Conservation (phyloP, 202 grass and related monocot species). For the Setaria viridis region DNA sequence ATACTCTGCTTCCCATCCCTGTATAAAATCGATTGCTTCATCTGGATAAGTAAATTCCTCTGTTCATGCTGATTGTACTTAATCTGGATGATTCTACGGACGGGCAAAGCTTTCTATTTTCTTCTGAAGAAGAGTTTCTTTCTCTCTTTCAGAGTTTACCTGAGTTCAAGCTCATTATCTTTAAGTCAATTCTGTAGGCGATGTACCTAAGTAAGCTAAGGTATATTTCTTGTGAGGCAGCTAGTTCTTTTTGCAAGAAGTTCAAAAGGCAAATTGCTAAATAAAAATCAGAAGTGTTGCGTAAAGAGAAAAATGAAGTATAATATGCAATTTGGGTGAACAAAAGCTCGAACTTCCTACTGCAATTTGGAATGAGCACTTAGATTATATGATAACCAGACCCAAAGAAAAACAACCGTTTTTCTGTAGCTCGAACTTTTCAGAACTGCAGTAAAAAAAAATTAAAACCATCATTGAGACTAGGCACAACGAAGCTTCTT, state of each 20-base stretch:
- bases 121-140: background rate
- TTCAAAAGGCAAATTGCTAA: background rate
- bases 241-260: background rate
- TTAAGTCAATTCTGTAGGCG: background rate
- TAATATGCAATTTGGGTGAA: no score
- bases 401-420: background rate
- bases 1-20: background rate
- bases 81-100: slow-evolving; percentile 13
- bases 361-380: background rate
- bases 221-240: background rate
- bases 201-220: background rate
- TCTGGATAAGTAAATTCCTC: background rate
- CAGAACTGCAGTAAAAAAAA: background rate
- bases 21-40: background rate
- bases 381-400: no score
- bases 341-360: background rate
- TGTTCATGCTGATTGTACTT: background rate
- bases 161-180: background rate
- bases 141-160: background rate
- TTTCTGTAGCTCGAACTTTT: background rate
- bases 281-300: background rate
- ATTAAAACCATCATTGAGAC: background rate
- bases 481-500: background rate
- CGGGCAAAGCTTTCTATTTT: background rate
- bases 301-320: background rate